phyloP scores from a whole-genome alignment of 345 rosid genomes.

The Crucihimalaya himalaica region DNA sequence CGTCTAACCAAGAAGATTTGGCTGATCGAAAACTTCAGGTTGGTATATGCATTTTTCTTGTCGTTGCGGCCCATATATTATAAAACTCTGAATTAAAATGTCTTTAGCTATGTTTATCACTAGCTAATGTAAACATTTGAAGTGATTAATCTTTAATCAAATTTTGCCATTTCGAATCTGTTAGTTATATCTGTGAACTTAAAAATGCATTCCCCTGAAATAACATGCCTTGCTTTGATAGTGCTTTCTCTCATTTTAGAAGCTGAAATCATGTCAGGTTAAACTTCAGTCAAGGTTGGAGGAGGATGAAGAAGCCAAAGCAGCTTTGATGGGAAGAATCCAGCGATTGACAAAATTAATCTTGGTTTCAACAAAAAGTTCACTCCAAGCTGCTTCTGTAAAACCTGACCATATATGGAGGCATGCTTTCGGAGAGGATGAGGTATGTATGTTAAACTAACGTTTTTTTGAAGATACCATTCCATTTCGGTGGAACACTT shows the following conservation, averaged over 20 bases:
- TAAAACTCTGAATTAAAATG: background rate
- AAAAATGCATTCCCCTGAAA: slow-evolving; percentile 13
- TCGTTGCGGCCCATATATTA: slow-evolving; percentile 1
- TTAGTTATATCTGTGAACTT: slow-evolving; percentile 15
- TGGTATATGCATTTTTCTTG: slow-evolving; percentile 29
- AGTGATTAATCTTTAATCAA: background rate
- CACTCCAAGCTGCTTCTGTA: slow-evolving; percentile 67
- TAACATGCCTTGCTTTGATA: slow-evolving; percentile 5
- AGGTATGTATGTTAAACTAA: slow-evolving; percentile 49
- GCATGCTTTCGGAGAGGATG: slow-evolving; percentile 75
- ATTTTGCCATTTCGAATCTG: background rate
- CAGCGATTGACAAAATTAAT: slow-evolving; percentile 95
- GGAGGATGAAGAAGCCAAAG: slow-evolving; percentile 99
- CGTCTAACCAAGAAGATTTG: slow-evolving; percentile 81
- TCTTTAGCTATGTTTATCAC: slow-evolving; percentile 5
- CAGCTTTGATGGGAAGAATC: slow-evolving; percentile 98
- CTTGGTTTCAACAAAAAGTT: slow-evolving; percentile 93
- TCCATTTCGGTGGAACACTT: slow-evolving; percentile 2
- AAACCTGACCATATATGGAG: slow-evolving; percentile 70
- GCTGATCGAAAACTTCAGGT: slow-evolving; percentile 84
- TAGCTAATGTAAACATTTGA: background rate
- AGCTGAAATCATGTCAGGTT: slow-evolving; percentile 95
- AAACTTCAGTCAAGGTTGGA: slow-evolving; percentile 96
- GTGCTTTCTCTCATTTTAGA: slow-evolving; percentile 19
- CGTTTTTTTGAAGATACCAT: slow-evolving; percentile 1